phyloP scores from a whole-genome alignment of 1,284 basidiomycete genomes.

The Spongiforma sp. region DNA sequence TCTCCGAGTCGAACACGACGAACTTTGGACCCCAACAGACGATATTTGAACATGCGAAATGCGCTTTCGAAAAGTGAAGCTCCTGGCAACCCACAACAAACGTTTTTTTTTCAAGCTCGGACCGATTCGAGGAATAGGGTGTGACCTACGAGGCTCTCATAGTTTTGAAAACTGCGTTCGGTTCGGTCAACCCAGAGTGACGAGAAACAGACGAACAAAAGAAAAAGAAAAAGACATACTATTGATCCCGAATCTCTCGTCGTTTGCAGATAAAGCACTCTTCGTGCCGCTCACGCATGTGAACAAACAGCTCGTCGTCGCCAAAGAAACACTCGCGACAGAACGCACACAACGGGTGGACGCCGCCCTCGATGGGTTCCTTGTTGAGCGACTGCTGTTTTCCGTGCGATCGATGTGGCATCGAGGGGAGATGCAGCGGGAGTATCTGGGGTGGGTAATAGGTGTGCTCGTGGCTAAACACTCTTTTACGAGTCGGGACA shows the following conservation, averaged over 20 bases:
- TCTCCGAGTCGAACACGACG: slow-evolving; percentile 87
- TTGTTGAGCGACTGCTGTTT: slow-evolving; percentile 48
- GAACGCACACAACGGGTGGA: slow-evolving; percentile 90
- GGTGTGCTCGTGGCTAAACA: slow-evolving; percentile 95
- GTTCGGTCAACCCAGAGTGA: background rate
- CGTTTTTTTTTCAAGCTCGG: slow-evolving; percentile 10
- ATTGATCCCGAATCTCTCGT: slow-evolving; percentile 80
- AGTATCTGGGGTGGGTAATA: slow-evolving; percentile 79
- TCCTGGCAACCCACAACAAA: slow-evolving; percentile 53
- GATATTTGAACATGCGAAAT: slow-evolving; percentile 80
- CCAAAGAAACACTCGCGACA: slow-evolving; percentile 91
- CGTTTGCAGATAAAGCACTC: slow-evolving; percentile 96
- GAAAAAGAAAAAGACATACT: slow-evolving; percentile 58
- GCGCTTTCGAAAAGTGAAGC: slow-evolving; percentile 69
- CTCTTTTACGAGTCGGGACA: too few species aligned
- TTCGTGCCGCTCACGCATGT: slow-evolving; percentile 95
- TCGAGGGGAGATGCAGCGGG: slow-evolving; percentile 80
- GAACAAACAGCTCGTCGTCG: slow-evolving; percentile 91
- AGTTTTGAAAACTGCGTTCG: slow-evolving; percentile 74
- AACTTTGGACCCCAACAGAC: slow-evolving; percentile 90
- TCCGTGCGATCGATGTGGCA: slow-evolving; percentile 53
- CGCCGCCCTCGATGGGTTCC: slow-evolving; percentile 67
- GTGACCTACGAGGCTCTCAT: slow-evolving; percentile 69
- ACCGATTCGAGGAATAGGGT: background rate
- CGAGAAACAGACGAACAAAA: background rate